Percentiles rank a stretch among this genome's conserved stretches.
phyloP scores from a whole-genome alignment of 192 early-diverging fungal species.

The Umbelopsis sp. region DNA sequence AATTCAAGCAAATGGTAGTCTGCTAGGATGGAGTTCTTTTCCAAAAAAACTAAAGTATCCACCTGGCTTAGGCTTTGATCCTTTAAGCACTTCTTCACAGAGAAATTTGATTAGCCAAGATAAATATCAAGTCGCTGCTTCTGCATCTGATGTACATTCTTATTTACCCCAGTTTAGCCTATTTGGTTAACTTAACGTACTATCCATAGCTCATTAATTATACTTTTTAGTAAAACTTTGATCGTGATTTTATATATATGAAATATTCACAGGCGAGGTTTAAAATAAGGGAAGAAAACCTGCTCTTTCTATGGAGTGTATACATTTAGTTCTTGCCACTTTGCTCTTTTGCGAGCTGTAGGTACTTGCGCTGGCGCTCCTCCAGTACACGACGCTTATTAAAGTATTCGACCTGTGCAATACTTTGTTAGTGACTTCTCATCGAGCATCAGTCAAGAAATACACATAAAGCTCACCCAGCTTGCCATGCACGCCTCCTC shows the following conservation, averaged over 20 bases:
- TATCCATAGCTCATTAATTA: not conserved
- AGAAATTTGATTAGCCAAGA: too few relatives aligned
- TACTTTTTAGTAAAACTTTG: slow-evolving; percentile 62
- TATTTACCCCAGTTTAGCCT: not conserved
- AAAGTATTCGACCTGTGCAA: slow-evolving; percentile 58
- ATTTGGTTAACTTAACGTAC: slow-evolving; percentile 5
- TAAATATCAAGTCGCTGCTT: not conserved
- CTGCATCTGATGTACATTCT: not conserved
- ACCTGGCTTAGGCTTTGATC: not conserved
- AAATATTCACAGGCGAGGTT: slow-evolving; percentile 66
- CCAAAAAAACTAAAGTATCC: not conserved
- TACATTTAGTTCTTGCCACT: slow-evolving; percentile 28
- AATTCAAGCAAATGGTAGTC: not conserved
- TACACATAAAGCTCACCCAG: slow-evolving; percentile 54
- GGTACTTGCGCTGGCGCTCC: slow-evolving; percentile 49
- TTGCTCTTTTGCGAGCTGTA: slow-evolving; percentile 44
- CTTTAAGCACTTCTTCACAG: not conserved
- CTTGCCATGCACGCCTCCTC: slow-evolving; percentile 70
- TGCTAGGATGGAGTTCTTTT: not conserved
- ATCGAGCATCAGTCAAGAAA: not conserved
- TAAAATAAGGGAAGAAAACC: slow-evolving; percentile 62
- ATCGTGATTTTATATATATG: slow-evolving; percentile 68
- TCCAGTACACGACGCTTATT: slow-evolving; percentile 58
- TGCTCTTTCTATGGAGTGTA: slow-evolving; percentile 2
- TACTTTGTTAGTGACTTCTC: not conserved